phyloP scores from a whole-genome alignment of 2,329 filamentous ascomycete species.

The Epichloe bromicola region DNA sequence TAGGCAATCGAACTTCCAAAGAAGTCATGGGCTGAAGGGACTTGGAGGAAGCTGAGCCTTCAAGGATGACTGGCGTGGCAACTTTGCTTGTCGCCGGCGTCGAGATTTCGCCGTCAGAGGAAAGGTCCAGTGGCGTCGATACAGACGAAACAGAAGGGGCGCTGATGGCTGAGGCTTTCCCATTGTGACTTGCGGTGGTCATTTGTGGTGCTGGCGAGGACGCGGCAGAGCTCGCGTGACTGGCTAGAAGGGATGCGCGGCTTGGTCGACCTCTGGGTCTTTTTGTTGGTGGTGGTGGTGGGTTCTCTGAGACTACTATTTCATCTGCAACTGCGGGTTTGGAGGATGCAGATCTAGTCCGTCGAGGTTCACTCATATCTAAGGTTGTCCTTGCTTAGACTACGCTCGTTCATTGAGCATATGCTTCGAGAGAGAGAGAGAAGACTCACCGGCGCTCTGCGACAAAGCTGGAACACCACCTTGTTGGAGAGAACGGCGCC shows the following conservation, averaged over 20 bases:
- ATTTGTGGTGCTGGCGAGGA: conserved; percentile 2
- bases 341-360: conserved; percentile 1
- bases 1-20: conserved; percentile 19
- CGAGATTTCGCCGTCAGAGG: conserved; percentile 20
- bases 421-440: background rate
- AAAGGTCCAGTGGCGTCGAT: conserved; percentile 16
- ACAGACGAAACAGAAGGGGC: conserved; percentile 21
- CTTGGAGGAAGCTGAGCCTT: conserved; percentile 5
- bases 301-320: conserved; percentile 1
- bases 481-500: conserved; percentile 14
- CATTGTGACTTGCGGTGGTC: background rate
- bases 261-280: conserved; percentile 15
- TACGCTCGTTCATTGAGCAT: background rate
- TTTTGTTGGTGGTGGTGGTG: conserved; percentile 2
- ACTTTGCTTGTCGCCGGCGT: conserved; percentile 25
- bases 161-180: conserved; percentile 8
- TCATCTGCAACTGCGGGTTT: background rate
- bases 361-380: background rate
- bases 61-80: conserved; percentile 19
- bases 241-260: conserved; percentile 8
- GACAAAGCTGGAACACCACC: background rate
- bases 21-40: conserved; percentile 1
- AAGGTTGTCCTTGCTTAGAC: background rate
- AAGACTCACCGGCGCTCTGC: background rate
- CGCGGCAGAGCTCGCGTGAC: conserved; percentile 6